A percentile compares a stretch with the other conserved stretches of the same genome.
These are phyloP conservation scores for Echium plantagineum DNA, from an alignment of 257 asterid species.

Conservation along the genomic window DNA sequence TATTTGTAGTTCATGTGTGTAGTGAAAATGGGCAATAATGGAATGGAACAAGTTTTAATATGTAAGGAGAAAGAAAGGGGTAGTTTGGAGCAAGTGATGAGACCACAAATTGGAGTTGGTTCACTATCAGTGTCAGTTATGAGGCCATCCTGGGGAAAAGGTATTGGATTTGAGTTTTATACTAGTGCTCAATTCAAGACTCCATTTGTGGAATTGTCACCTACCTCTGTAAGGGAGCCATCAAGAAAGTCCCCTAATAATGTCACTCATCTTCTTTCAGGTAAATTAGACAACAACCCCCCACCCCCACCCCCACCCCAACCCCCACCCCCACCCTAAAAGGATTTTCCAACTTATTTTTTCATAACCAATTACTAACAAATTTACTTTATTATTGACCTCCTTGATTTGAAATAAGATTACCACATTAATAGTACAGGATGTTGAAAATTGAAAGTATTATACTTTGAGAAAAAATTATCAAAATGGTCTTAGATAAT, in stretches of 20 bases:
- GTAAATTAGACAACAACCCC: constrained; percentile 10
- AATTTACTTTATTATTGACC: too few species aligned
- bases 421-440: too few species aligned
- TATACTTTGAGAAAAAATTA: too few species aligned
- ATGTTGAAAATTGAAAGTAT: too few species aligned
- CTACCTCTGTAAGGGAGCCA: constrained; percentile 9
- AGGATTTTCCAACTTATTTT: too few species aligned
- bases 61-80: background rate
- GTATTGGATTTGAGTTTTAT: constrained; percentile 25
- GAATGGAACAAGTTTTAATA: background rate
- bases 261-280: constrained; percentile 21
- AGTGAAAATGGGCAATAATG: background rate
- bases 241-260: constrained; percentile 1
- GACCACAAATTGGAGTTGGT: constrained; percentile 1
- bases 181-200: constrained; percentile 28
- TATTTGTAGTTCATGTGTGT: too few species aligned
- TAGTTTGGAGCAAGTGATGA: background rate
- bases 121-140: constrained; percentile 16
- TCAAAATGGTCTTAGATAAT: too few species aligned
- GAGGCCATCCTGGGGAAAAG: constrained; percentile 42
- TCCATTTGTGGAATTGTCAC: constrained; percentile 17
- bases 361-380: too few species aligned
- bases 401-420: too few species aligned
- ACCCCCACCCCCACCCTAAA: too few species aligned
- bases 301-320: too few species aligned